Base-by-base conservation (phyloP, 257 asterid species). In the Plantago elongata region DNA sequence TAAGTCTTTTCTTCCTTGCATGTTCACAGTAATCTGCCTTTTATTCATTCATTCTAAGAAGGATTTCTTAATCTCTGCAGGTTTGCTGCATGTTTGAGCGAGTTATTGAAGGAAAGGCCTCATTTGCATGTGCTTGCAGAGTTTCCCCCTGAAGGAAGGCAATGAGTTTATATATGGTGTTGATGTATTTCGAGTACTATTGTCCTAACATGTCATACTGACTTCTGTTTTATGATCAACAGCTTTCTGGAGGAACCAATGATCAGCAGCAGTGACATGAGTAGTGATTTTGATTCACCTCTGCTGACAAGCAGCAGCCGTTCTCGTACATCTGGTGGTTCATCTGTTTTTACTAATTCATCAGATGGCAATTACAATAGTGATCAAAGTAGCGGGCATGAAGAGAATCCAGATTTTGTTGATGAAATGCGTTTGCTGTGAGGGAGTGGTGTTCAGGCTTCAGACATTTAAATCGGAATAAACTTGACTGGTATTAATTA, bases 101-200 rank as follows among this genome's bases (percentile, higher is more conserved):
- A 78, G 68, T 56, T 89, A 66, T 57, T 69, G 73, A 79, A 79
- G 55, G 84, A 59, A 69, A 81, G 95, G 70, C 94, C 95, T 61
- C 65, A 71, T 63, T 68, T 89, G 51, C 58, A 70, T 9, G 70
- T 89, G 69, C 68, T 84, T 50, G 89, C 97, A 17, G 95, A 86
- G 52, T 89, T 86, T 64, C 86, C 97, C 61, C 62, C 77, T 13
- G 83, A 79, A 51, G 91, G 81, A 69, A 74, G 93, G 95, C 84
- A 65, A 57, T 54, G 54, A 62, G 44, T 65, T 30, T 49, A 9
- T 45, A 13, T 37, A 65, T 75, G 51, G 47, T 18, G 64, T 72
- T 27, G 14, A 40, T 61, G 11, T 70, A 16, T 15, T 52, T 27
- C 45, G 34, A 51, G 59, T 54, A 63, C 40, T 47, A 13, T 48